phyloP scores from a whole-genome alignment of 352 stramenopile species.

The Salisapilia sapeloensis region DNA sequence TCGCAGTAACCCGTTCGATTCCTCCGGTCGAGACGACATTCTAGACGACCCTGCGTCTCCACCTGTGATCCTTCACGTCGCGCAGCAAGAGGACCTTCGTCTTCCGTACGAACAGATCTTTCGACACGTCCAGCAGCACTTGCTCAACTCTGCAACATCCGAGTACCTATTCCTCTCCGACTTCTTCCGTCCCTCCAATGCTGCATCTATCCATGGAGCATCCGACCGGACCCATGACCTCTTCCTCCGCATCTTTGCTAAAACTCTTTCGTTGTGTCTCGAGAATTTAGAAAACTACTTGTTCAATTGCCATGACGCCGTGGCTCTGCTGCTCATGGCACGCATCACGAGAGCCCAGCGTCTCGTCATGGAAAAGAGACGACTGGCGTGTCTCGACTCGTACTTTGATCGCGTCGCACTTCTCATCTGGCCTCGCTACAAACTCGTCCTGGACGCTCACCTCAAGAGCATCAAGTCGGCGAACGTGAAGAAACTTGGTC shows the following conservation, averaged over 20 bases:
- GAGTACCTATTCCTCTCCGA: conserved; percentile 95
- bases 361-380: conserved; percentile 66
- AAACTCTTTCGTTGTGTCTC: conserved; percentile 89
- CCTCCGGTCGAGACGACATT: conserved; percentile 84
- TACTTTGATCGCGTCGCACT: conserved; percentile 95
- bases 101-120: conserved; percentile 96
- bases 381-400: conserved; percentile 84
- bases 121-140: conserved; percentile 90
- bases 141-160: conserved; percentile 95
- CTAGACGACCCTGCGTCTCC: conserved; percentile 60
- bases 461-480: conserved; percentile 82
- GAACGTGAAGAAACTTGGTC: conserved; percentile 82
- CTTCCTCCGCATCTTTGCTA: conserved; percentile 91
- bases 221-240: conserved; percentile 79
- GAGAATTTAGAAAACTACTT: conserved; percentile 98
- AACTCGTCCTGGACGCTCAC: conserved; percentile 93
- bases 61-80: conserved; percentile 91
- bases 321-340: conserved; percentile 98
- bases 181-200: conserved; percentile 79
- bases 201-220: too few species aligned
- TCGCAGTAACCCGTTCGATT: conserved; percentile 88
- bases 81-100: conserved; percentile 79
- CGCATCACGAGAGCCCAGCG: conserved; percentile 85
- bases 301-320: conserved; percentile 93
- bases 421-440: conserved; percentile 94